phyloP scores from a whole-genome alignment of 352 stramenopile genomes.

The Phytophthora pluvialis region DNA sequence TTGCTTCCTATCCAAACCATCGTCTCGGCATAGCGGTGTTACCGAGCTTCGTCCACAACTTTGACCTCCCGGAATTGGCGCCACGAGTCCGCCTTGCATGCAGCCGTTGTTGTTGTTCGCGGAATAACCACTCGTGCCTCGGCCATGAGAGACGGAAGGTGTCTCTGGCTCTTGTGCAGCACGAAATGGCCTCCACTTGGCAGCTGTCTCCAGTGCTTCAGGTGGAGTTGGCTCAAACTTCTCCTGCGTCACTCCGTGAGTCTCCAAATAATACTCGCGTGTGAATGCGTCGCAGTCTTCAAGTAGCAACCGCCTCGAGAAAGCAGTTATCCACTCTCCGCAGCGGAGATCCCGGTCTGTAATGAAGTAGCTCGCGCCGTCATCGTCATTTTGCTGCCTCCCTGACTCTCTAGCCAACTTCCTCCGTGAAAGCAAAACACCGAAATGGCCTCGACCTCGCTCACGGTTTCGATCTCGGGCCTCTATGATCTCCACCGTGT shows the following conservation, averaged over 20 bases:
- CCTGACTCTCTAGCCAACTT: constrained; percentile 55
- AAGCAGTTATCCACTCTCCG: constrained; percentile 85
- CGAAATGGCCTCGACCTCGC: constrained; percentile 65
- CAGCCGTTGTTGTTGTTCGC: constrained; percentile 41
- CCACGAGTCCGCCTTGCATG: constrained; percentile 37
- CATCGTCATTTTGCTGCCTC: constrained; percentile 25
- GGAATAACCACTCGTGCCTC: constrained; percentile 35
- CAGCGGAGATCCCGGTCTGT: constrained; percentile 80
- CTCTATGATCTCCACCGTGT: constrained; percentile 93
- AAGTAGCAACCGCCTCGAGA: constrained; percentile 87
- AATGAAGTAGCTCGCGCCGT: constrained; percentile 46
- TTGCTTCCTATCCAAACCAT: constrained; percentile 66
- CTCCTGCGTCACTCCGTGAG: constrained; percentile 85
- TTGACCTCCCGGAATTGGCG: constrained; percentile 31
- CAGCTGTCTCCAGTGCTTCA: constrained; percentile 3
- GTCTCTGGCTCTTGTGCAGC: constrained; percentile 11
- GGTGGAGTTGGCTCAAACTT: constrained; percentile 33
- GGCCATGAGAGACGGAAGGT: constrained; percentile 20
- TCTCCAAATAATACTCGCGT: constrained; percentile 88
- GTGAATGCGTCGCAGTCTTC: constrained; percentile 93
- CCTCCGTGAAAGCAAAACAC: constrained; percentile 83
- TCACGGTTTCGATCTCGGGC: constrained; percentile 52
- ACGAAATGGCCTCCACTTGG: constrained; percentile 74
- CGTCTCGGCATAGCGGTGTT: constrained; percentile 41
- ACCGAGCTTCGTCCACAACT: constrained; percentile 7